phyloP scores from a whole-genome alignment of 2,329 filamentous ascomycete genomes.

The Trichoderma sp. region DNA sequence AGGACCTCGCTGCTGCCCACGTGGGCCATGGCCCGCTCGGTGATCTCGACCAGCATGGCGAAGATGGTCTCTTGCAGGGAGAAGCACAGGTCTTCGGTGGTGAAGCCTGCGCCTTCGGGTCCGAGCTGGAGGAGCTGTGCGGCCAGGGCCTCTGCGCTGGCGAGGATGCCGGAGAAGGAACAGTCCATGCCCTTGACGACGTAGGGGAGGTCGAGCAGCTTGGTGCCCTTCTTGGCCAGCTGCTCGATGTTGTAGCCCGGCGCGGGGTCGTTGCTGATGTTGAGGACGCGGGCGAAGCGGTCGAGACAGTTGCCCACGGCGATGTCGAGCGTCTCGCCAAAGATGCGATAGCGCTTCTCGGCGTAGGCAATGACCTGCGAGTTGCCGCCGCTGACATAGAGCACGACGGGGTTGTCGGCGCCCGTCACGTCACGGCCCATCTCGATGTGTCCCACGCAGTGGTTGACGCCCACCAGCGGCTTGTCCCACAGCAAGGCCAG shows the following conservation, averaged over 20 bases:
- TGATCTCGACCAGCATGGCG: constrained; percentile 98
- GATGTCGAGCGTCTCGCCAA: constrained; percentile 95
- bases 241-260: constrained; percentile 98
- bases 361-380: constrained; percentile 98
- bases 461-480: constrained; percentile 91
- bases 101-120: constrained; percentile 59
- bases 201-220: constrained; percentile 84
- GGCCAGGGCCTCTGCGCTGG: constrained; percentile 76
- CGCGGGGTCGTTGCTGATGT: constrained; percentile 92
- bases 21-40: constrained; percentile 96
- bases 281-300: constrained; percentile 85
- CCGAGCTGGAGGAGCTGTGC: constrained; percentile 54
- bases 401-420: constrained; percentile 84
- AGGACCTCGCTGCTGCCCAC: constrained; percentile 87
- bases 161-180: constrained; percentile 89
- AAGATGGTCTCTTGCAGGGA: constrained; percentile 92
- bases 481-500: constrained; percentile 81
- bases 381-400: constrained; percentile 95
- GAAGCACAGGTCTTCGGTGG: constrained; percentile 85
- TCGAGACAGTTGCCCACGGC: constrained; percentile 97
- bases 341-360: constrained; percentile 91
- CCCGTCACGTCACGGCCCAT: constrained; percentile 95
- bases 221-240: constrained; percentile 70
- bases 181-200: constrained; percentile 99
- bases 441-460: constrained; percentile 98